Conservation (phyloP, 1,284 basidiomycete species). For the Ceratobasidium papillatum region DNA sequence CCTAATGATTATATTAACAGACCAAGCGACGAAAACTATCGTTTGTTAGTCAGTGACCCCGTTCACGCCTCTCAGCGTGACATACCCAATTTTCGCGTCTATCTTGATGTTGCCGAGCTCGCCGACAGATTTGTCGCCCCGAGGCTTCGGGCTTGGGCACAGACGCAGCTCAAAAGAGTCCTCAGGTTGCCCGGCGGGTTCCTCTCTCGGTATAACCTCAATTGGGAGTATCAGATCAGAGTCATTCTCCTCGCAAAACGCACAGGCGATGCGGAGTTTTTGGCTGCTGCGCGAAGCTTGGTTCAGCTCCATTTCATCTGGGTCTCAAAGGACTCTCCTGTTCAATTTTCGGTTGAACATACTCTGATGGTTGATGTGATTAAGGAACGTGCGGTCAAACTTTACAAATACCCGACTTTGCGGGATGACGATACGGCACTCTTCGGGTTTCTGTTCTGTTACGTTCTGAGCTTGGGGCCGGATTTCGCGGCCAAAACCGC, state of each 20-base stretch:
- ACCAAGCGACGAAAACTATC: constrained; percentile 16
- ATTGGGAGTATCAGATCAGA: constrained; percentile 18
- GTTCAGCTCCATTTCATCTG: constrained; percentile 25
- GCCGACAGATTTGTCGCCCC: constrained; percentile 21
- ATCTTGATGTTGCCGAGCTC: constrained; percentile 31
- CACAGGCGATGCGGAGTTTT: constrained; percentile 8
- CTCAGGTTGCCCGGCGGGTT: neutral
- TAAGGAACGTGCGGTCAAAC: neutral
- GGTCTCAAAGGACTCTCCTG: constrained; percentile 23
- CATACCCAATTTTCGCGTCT: constrained; percentile 10
- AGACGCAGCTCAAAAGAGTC: neutral
- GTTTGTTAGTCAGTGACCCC: neutral
- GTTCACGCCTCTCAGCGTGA: neutral
- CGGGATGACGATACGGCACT: neutral
- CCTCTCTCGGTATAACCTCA: constrained; percentile 16
- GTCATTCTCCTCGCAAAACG: constrained; percentile 14
- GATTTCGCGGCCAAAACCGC: constrained; percentile 13
- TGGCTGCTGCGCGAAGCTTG: neutral
- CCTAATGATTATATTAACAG: neutral
- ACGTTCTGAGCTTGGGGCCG: constrained; percentile 9
- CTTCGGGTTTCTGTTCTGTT: constrained; percentile 32
- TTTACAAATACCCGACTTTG: constrained; percentile 15
- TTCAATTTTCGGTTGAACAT: neutral
- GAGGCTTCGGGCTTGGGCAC: constrained; percentile 9
- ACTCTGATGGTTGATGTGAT: neutral